These are phyloP conservation scores for Detonula confervacea DNA, from an alignment of 352 stramenopile species.

Conservation along the genomic window DNA sequence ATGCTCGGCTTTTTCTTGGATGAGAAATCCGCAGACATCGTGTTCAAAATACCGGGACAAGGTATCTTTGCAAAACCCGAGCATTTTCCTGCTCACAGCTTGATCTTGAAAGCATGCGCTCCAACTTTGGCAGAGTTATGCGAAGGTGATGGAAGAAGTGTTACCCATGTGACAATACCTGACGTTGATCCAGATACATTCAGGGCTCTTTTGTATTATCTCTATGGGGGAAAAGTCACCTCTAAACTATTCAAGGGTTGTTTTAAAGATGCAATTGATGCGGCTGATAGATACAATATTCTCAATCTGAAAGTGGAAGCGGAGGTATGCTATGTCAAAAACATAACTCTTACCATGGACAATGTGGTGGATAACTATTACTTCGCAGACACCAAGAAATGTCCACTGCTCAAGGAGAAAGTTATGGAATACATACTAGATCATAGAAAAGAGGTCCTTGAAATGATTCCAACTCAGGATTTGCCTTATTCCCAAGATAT, in stretches of 20 bases:
- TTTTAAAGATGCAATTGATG: too few relatives aligned
- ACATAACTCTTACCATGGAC: not conserved
- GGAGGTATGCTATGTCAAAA: not conserved
- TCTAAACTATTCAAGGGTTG: not conserved
- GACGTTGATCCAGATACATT: not conserved
- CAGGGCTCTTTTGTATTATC: not conserved
- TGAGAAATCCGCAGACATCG: too few relatives aligned
- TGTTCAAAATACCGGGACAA: too few relatives aligned
- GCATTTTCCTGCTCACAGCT: too few relatives aligned
- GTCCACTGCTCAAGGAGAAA: not conserved
- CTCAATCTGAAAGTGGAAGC: conserved; percentile 10
- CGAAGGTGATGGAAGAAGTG: not conserved
- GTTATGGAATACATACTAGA: conserved; percentile 2
- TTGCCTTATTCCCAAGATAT: not conserved
- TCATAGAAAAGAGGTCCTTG: not conserved
- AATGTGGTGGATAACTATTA: conserved; percentile 1
- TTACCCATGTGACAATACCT: too few relatives aligned
- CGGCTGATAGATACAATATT: not conserved
- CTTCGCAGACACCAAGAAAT: conserved; percentile 9
- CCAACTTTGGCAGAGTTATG: conserved; percentile 1
- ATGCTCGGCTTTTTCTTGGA: too few relatives aligned
- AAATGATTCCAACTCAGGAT: not conserved
- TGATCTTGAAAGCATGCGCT: conserved; percentile 9
- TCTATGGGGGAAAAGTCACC: conserved; percentile 5
- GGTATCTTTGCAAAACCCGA: too few relatives aligned